Evolutionary conservation across 345 rosid genomes (phyloP).

Genomic region (Salix dunnii): DNA sequence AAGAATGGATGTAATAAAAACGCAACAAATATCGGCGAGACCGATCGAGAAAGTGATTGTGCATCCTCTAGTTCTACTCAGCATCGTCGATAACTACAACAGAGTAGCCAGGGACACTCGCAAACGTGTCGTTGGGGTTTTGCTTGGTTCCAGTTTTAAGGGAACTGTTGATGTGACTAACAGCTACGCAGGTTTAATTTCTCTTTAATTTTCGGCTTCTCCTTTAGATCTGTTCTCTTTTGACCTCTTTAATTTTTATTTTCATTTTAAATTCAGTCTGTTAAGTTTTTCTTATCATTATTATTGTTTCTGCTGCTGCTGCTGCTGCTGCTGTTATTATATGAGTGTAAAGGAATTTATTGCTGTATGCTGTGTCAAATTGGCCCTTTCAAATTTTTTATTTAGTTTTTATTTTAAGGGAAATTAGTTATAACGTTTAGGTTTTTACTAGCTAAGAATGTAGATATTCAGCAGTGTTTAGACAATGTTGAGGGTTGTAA

Average conservation of each 20-base stretch:
- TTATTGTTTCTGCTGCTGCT: not conserved
- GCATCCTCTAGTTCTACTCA: slow-evolving; percentile 91
- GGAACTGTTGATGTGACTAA: slow-evolving; percentile 34
- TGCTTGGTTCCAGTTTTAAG: slow-evolving; percentile 27
- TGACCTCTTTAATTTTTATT: not conserved
- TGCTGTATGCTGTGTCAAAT: not conserved
- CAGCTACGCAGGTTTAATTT: slow-evolving; percentile 24
- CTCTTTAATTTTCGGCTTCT: not conserved
- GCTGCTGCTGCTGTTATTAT: not conserved
- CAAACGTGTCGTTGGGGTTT: slow-evolving; percentile 28
- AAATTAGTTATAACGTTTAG: not conserved
- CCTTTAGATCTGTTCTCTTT: slow-evolving; percentile 1
- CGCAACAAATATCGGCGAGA: slow-evolving; percentile 75
- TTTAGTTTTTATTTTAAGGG: not conserved
- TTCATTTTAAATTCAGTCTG: not conserved
- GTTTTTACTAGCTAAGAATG: not conserved
- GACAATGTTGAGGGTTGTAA: not conserved
- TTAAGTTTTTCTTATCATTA: not conserved
- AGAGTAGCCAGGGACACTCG: slow-evolving; percentile 26
- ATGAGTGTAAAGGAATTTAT: not conserved
- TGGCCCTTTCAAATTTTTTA: not conserved
- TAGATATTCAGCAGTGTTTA: not conserved
- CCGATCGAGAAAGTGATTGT: slow-evolving; percentile 92
- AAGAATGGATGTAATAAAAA: slow-evolving; percentile 85
- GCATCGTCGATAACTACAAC: slow-evolving; percentile 85